Evolutionary conservation across 306 rosid species (phyloP), one percentile per base, ranked within the genome.

Genomic region (Rosa rugosa): DNA sequence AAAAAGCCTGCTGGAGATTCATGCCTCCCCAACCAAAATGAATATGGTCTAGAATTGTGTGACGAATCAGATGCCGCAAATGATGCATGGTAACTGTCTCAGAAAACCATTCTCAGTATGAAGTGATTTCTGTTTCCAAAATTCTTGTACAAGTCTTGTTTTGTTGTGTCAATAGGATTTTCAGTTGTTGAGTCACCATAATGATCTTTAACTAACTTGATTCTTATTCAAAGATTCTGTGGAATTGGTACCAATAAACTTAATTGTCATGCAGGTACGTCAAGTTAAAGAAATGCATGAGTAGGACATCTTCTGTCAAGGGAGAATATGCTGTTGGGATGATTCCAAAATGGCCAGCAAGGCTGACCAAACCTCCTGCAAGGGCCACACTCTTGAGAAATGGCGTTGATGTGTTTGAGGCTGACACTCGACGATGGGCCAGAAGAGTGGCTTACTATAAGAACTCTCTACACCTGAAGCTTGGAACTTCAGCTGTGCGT

Each of bases 271-370:
- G 81, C 83, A 96, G 99, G 98, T 93, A 96, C 75, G 84, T 85
- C 85, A 93, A 84, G 75, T 82, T 96, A 82, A 90, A 88, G 84
- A 93, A 85, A 87, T 96, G 99, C 46, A 92, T 87, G 47, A 90
- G 91, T 81, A 84, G 88, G 80, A 73, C 70, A 64, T 83, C 94
- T 73, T 85, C 90, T 63, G 80, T 89, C 82, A 87, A 86, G 84
- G 99, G 96, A 82, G 94, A 91, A 73, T 75, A 83, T 83, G 85
- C 91, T 63, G 84, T 93, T 72, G 99, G 97, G 73, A 56, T 11
- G 63, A 96, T 93, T 78, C 90, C 94, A 49, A 90, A 91, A 83
- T 96, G 99, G 99, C 98, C 99, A 41, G 92, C 77, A 12, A 91
- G 99, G 92, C 82, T 96, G 27, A 89, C 86, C 45, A 89, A 88